A percentile compares a stretch with the other conserved stretches of the same genome.
Conservation (phyloP, 73 alveolate species). For the Paramecium tetraurelia region DNA sequence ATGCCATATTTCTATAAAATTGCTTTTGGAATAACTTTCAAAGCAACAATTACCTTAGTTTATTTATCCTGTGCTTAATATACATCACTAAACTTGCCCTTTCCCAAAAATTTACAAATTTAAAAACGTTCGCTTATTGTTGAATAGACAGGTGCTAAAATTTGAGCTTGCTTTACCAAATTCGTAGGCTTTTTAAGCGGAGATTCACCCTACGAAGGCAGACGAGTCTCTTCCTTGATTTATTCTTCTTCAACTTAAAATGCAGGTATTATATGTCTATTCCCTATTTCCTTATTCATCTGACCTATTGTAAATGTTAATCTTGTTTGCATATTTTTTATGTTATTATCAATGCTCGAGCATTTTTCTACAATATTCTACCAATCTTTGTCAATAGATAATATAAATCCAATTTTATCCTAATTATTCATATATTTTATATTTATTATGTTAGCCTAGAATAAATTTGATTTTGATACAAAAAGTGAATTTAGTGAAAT, state of each 20-base stretch:
- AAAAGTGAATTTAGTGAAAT: no score
- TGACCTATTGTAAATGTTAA: not conserved
- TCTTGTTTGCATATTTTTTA: not conserved
- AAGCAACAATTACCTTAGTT: conserved; percentile 86
- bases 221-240: no score
- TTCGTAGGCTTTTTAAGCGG: not conserved
- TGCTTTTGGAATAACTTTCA: conserved; percentile 82
- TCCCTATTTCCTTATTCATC: not conserved
- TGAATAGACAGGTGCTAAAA: not conserved
- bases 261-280: not conserved
- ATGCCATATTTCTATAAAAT: conserved; percentile 74
- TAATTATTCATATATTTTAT: no score
- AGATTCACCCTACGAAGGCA: no score
- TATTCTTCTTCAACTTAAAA: not conserved
- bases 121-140: conserved; percentile 61
- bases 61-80: conserved; percentile 78
- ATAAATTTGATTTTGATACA: no score
- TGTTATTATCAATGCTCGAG: not conserved
- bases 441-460: no score
- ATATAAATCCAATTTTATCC: not conserved
- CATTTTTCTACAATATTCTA: not conserved
- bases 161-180: not conserved
- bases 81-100: conserved; percentile 85
- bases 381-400: not conserved
- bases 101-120: conserved; percentile 76